Conservation (phyloP, 305 asterid species). For the Nicotiana rustica region DNA sequence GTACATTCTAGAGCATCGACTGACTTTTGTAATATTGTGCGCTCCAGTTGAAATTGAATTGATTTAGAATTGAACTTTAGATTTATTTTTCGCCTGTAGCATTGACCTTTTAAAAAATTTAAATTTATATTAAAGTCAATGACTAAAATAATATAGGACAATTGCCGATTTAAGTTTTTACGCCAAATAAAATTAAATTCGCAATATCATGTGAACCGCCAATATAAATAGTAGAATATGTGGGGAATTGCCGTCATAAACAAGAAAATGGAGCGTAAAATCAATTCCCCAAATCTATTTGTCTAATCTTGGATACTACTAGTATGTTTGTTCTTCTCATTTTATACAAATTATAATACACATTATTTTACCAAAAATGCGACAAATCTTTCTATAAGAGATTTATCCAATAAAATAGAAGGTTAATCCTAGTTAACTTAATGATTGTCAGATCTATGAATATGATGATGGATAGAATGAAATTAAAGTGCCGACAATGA, state of each 20-base stretch:
- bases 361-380: too few relatives aligned
- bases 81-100: neutral
- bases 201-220: neutral
- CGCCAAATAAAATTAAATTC: neutral
- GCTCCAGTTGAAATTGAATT: too few relatives aligned
- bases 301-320: neutral
- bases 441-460: too few relatives aligned
- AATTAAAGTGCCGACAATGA: too few relatives aligned
- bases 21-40: too few relatives aligned
- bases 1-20: too few relatives aligned
- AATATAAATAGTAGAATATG: neutral
- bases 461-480: too few relatives aligned
- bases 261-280: neutral
- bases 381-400: too few relatives aligned
- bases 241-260: neutral
- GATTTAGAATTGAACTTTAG: too few relatives aligned
- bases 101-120: neutral
- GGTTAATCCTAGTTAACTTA: too few relatives aligned
- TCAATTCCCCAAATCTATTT: neutral
- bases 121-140: neutral
- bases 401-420: too few relatives aligned
- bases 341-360: too few relatives aligned
- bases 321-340: neutral
- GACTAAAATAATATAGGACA: neutral
- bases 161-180: neutral